Conservation (phyloP, 768 basidiomycete species). For the Hortiboletus campestris region DNA sequence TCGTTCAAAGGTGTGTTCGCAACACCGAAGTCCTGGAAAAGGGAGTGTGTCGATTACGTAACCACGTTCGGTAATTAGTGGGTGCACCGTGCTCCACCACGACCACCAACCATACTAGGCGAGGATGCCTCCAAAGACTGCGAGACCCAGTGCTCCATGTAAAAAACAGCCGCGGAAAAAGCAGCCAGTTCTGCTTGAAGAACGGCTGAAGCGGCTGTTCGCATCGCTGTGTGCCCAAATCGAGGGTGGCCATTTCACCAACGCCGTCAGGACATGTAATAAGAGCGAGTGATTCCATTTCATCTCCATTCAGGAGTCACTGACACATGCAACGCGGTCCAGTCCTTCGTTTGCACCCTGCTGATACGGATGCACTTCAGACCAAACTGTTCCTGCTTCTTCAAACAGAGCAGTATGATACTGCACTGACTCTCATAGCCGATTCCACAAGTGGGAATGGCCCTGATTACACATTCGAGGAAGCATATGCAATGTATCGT, state of each 20-base stretch:
- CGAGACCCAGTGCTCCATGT: neutral
- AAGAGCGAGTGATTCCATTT: conserved; percentile 59
- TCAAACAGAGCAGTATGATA: conserved; percentile 78
- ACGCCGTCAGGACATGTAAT: conserved; percentile 89
- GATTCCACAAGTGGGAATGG: conserved; percentile 10
- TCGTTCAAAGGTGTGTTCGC: neutral
- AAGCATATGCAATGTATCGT: conserved; percentile 82
- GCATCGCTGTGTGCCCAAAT: conserved; percentile 83
- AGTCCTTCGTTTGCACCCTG: conserved; percentile 73
- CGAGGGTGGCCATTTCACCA: conserved; percentile 82
- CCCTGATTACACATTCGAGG: conserved; percentile 52
- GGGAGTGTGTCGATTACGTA: conserved; percentile 17
- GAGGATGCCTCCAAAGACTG: conserved; percentile 23
- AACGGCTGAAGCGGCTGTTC: conserved; percentile 57
- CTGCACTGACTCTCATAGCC: conserved; percentile 62
- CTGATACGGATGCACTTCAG: conserved; percentile 69
- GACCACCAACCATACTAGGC: neutral
- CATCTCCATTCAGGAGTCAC: conserved; percentile 20
- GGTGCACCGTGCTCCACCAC: conserved; percentile 12
- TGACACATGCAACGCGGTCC: conserved; percentile 15
- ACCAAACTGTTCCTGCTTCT: conserved; percentile 86
- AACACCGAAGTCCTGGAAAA: neutral
- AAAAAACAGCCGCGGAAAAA: conserved; percentile 20
- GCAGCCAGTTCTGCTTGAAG: conserved; percentile 21
- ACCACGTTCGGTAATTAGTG: conserved; percentile 21